A percentile compares a stretch with the other conserved stretches of the same genome.
These are phyloP conservation scores for Trichosanthes truncata DNA, from an alignment of 306 rosid species.

Conservation along the genomic window DNA sequence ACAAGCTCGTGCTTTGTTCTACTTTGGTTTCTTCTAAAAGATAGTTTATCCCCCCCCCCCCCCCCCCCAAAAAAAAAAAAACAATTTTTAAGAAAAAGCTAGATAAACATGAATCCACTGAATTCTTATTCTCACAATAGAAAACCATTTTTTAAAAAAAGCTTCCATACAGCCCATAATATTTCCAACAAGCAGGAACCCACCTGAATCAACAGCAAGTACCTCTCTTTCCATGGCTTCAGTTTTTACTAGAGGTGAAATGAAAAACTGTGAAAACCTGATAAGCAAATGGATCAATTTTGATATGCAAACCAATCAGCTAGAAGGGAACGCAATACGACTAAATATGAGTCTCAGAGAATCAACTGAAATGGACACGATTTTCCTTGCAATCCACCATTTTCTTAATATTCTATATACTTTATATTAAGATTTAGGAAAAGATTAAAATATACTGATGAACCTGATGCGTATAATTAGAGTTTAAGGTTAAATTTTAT, in stretches of 20 bases:
- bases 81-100: neutral
- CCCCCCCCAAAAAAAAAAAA: no score
- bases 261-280: conserved; percentile 95
- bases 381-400: neutral
- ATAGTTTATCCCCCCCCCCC: neutral
- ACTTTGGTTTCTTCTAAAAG: neutral
- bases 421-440: neutral
- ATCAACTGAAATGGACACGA: neutral
- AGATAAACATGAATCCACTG: neutral
- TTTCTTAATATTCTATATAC: neutral
- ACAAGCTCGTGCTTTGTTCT: neutral
- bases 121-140: neutral
- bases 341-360: neutral
- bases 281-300: conserved; percentile 12
- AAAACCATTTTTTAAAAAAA: neutral
- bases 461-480: neutral
- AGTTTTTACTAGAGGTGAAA: conserved; percentile 80
- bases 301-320: neutral
- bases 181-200: neutral
- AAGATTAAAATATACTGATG: neutral
- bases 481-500: neutral
- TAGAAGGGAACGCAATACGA: neutral
- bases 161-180: neutral
- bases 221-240: conserved; percentile 98
- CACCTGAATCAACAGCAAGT: conserved; percentile 96